Evolutionary conservation across 768 basidiomycete species (phyloP), one percentile per base, ranked within the genome.

Genomic region (Mycena rosella): DNA sequence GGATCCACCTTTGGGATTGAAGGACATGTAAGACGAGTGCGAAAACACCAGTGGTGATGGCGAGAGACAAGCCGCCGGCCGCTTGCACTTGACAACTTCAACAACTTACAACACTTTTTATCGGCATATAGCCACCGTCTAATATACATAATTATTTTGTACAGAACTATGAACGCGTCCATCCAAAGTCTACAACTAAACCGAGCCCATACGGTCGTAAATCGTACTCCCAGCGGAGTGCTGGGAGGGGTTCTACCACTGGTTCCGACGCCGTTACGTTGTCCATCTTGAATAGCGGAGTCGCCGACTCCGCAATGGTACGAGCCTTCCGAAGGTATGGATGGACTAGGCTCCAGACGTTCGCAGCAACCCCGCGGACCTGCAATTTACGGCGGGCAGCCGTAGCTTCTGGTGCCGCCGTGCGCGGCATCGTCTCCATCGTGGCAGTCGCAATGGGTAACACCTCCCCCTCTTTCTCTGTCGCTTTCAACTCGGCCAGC

Each of bases 111-210:
- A 47, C 45, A 47, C 45, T 10, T 13, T 47, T 18, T 10, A 4
- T 44, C 22, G 45, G 17, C 45, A 40, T 5, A 40, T 40, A n/a
- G 11, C 38, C 7, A 15, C 38, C 5, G 38, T 40, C 38, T 40
- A 34, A 40, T 40, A 47, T 24, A 47, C 5, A 47, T 24, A 20
- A 47, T 47, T 15, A 47, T 47, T 47, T 47, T 45, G 22, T 47
- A 38, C 34, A 38, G 32, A 34, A 38, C 53, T 53, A 68, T 9
- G 30, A 75, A 69, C 74, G 69, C 61, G 85, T 84, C 93, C 92
- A 94, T 53, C 89, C 83, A 75, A 95, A 88, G 75, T 96, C 94
- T 47, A 96, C 63, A 42, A 94, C 81, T 63, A 95, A 79, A 47
- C 87, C 88, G 48, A 96, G 80, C 11, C 94, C 94, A 77, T 91